phyloP scores from a whole-genome alignment of 306 rosid species.

The Acacia melanoxylon region DNA sequence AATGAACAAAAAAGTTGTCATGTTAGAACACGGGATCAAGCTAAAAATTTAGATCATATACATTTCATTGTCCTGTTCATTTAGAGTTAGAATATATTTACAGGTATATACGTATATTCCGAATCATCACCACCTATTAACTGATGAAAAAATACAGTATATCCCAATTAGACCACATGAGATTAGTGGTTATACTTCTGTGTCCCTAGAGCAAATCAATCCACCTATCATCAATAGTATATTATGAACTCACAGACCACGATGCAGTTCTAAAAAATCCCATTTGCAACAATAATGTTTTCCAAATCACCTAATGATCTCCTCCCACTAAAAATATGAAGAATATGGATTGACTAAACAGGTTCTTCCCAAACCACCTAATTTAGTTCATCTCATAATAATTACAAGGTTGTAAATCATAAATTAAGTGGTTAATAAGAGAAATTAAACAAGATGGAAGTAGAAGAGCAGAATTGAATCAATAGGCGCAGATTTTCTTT shows the following conservation, averaged over 20 bases:
- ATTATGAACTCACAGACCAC: background rate
- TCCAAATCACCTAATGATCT: background rate
- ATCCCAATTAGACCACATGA: background rate
- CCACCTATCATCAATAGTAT: no score
- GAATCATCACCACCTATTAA: background rate
- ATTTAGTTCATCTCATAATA: background rate
- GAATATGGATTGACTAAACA: background rate
- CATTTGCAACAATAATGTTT: no score
- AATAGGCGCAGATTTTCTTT: background rate
- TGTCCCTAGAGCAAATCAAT: no score
- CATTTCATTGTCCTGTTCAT: background rate
- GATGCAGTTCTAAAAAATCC: no score
- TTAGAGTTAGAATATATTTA: no score
- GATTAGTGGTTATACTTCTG: no score
- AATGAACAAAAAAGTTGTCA: background rate
- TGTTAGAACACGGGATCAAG: background rate
- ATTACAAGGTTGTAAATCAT: background rate
- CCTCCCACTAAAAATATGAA: background rate
- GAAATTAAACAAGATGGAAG: background rate
- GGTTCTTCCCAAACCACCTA: background rate
- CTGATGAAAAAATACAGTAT: no score
- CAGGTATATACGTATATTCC: no score
- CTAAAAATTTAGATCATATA: background rate
- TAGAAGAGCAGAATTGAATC: no score
- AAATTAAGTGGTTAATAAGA: background rate